Evolutionary conservation across 805 yeast species (phyloP), one percentile per base, ranked within the genome.

Genomic region (Yarrowia osloensis): DNA sequence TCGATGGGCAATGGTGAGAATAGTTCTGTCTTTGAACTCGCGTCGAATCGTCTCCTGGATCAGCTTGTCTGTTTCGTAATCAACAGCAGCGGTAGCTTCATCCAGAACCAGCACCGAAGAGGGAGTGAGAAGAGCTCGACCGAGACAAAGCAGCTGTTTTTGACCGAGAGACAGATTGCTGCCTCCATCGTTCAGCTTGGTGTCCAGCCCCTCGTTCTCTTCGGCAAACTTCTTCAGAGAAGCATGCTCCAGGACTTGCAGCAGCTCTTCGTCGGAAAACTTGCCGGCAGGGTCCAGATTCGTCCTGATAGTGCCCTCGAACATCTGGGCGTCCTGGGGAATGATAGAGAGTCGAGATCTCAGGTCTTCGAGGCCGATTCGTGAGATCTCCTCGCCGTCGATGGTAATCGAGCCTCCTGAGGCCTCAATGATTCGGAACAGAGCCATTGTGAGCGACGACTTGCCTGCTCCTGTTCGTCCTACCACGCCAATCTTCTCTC

Each of bases 391-490:
- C 39, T 85, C 69, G 4, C 84, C 88, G 74, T 86, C 90, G 69
- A 87, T 85, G 12, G 73, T 63, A 52, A 87, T 84, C 0, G 72
- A 70, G 12, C 91, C 91, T n/a, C 72, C 68, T n/a, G 78, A 78
- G 21, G 86, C 72, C 72, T 87, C 90, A 52, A 79, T 80, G 61
- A 87, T 76, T 70, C 91, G 77, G 76, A 91, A 78, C 33, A 91
- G 78, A 22, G 94, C 85, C 77, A 89, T 92, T 67, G 91, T 81
- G 37, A 93, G 80, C 0, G 96, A 89, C 15, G 96, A 88, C 74
- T 93, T 93, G 70, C 98, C 98, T 21, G 90, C 80, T 40, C 98
- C 98, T 63, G 94, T 97, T 71, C 84, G 84, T 44, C 98, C 98
- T 39, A 92, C 91, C 69, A 93, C 83, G 79, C 98, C 93, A 68